Percentiles rank a stretch among this genome's conserved stretches.
Evolutionary conservation across 345 rosid species (phyloP).

Genomic region (Murraya paniculata): DNA sequence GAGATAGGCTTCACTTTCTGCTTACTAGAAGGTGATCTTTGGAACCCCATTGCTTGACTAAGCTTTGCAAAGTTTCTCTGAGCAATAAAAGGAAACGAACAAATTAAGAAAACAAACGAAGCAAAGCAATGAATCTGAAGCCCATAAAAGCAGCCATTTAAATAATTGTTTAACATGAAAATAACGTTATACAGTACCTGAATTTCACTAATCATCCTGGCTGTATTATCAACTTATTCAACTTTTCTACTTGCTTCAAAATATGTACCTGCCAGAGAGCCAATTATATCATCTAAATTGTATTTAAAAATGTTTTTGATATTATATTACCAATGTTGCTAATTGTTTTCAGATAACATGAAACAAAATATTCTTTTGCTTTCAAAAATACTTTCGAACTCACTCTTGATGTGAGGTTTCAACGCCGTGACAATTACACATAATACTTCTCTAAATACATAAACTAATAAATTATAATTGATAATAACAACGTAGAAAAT

Average conservation of each 20-base stretch:
- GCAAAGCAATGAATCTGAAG: not conserved
- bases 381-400: not conserved
- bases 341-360: too few species aligned
- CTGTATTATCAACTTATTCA: not conserved
- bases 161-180: not conserved
- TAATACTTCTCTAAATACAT: not conserved
- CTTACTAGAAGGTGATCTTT: slow-evolving; percentile 18
- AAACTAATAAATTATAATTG: too few species aligned
- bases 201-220: not conserved
- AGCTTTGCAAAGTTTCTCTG: slow-evolving; percentile 24
- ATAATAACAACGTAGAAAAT: not conserved
- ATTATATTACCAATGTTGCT: too few species aligned
- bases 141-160: not conserved
- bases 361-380: not conserved
- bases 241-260: not conserved
- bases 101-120: not conserved
- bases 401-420: not conserved
- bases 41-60: slow-evolving; percentile 31
- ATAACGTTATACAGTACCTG: not conserved
- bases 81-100: not conserved
- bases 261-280: not conserved
- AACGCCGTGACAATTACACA: not conserved
- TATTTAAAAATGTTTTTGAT: too few species aligned
- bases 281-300: too few species aligned
- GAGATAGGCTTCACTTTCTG: slow-evolving; percentile 19